Evolutionary conservation across 164 flowering plant species (phyloP).

Genomic region (Vitis riparia): DNA sequence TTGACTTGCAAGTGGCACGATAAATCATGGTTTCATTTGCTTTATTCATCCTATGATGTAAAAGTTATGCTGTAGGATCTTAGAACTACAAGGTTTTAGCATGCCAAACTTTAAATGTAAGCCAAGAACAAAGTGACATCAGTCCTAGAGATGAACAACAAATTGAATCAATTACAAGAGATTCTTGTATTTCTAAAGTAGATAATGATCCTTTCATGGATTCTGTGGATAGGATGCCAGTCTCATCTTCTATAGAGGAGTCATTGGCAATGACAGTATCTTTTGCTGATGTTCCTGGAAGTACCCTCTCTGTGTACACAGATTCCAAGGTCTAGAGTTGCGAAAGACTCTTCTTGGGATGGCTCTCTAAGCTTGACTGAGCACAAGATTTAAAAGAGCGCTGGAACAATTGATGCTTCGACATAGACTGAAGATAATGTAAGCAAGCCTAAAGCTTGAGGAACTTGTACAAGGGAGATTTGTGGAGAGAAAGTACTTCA

Average conservation of each 20-base stretch:
- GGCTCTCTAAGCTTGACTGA: constrained; percentile 64
- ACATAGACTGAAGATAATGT: constrained; percentile 77
- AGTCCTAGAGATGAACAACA: constrained; percentile 25
- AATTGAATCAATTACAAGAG: constrained; percentile 23
- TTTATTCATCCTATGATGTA: no score
- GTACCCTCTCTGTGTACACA: constrained; percentile 10
- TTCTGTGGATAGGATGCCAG: constrained; percentile 19
- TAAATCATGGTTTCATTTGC: no score
- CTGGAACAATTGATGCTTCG: constrained; percentile 70
- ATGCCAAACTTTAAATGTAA: constrained; percentile 18
- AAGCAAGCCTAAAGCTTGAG: constrained; percentile 29
- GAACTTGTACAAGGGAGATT: constrained; percentile 58
- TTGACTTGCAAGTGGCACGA: no score
- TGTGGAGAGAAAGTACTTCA: no score
- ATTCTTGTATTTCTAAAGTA: constrained; percentile 11
- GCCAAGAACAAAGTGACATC: constrained; percentile 22
- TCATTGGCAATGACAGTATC: constrained; percentile 13
- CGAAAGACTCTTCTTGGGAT: constrained; percentile 46
- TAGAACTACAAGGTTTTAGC: constrained; percentile 67
- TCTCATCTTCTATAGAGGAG: constrained; percentile 25
- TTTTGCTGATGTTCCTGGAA: constrained; percentile 23
- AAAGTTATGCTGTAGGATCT: constrained; percentile 84
- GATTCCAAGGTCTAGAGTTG: constrained; percentile 28
- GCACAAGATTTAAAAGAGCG: constrained; percentile 58
- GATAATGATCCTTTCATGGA: constrained; percentile 30